These are phyloP conservation scores for Leishmania turanica DNA, from an alignment of 208 protist genomes.

Conservation along the genomic window DNA sequence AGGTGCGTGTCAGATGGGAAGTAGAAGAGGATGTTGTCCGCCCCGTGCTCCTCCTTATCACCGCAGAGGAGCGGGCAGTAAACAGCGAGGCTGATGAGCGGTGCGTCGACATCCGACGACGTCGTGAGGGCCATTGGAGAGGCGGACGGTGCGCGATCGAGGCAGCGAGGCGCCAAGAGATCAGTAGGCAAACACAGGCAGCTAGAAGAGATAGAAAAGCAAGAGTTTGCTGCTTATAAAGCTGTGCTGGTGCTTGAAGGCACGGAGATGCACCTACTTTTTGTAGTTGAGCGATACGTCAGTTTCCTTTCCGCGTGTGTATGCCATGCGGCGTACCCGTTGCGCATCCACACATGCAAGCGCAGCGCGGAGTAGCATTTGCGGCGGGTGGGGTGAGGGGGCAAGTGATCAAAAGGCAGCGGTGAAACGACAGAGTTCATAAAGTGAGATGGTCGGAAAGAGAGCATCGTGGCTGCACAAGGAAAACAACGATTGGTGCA, in stretches of 20 bases:
- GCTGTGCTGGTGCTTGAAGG: neutral
- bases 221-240: neutral
- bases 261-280: neutral
- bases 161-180: neutral
- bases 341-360: neutral
- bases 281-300: neutral
- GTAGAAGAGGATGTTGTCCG: conserved; percentile 78
- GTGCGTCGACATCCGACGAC: neutral
- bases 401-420: neutral
- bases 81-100: conserved; percentile 44
- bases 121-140: conserved; percentile 10
- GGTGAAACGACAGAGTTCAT: neutral
- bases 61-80: conserved; percentile 59
- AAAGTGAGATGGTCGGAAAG: neutral
- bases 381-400: neutral
- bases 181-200: neutral
- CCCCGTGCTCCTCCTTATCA: conserved; percentile 47
- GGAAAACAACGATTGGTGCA: neutral
- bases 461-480: neutral
- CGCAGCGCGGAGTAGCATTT: neutral
- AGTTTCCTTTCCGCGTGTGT: neutral
- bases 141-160: neutral
- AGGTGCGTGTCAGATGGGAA: conserved; percentile 33
- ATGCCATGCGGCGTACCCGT: neutral
- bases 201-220: neutral